These are phyloP conservation scores for Tylopilus rubrobrunneus DNA, from an alignment of 768 basidiomycete species.

Conservation along the genomic window DNA sequence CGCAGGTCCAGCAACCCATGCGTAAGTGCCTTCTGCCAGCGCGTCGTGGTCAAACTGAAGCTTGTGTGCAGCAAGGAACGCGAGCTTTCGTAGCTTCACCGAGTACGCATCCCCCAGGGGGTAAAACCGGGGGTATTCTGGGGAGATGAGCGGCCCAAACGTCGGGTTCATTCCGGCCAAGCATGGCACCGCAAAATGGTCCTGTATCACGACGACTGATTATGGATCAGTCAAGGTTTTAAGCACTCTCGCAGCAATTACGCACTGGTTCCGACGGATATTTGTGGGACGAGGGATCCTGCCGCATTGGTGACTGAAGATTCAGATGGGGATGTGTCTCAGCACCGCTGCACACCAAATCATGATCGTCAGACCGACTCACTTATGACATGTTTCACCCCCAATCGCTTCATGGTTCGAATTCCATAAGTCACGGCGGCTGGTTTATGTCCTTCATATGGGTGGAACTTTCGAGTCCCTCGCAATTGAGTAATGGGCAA, in stretches of 20 bases:
- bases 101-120: conserved; percentile 86
- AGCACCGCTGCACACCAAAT: not conserved
- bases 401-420: conserved; percentile 72
- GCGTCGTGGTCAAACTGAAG: conserved; percentile 52
- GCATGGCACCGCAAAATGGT: conserved; percentile 80
- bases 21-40: conserved; percentile 79
- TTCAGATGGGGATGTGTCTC: not conserved
- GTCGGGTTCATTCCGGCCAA: conserved; percentile 76
- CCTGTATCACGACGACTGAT: conserved; percentile 77
- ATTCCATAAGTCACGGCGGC: conserved; percentile 74
- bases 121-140: conserved; percentile 68
- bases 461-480: conserved; percentile 57
- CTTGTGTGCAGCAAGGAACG: conserved; percentile 67
- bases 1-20: conserved; percentile 87
- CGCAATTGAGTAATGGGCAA: conserved; percentile 2
- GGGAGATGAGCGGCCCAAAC: conserved; percentile 63
- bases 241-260: not conserved
- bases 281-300: conserved; percentile 69
- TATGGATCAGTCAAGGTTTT: conserved; percentile 8
- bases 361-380: conserved; percentile 24
- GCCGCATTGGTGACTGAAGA: conserved; percentile 81
- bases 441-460: conserved; percentile 79
- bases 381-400: conserved; percentile 76
- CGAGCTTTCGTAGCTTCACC: conserved; percentile 59
- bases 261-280: conserved; percentile 80